Conservation (phyloP, 202 grass and related monocot species). For the Dendrocalamus latiflorus region DNA sequence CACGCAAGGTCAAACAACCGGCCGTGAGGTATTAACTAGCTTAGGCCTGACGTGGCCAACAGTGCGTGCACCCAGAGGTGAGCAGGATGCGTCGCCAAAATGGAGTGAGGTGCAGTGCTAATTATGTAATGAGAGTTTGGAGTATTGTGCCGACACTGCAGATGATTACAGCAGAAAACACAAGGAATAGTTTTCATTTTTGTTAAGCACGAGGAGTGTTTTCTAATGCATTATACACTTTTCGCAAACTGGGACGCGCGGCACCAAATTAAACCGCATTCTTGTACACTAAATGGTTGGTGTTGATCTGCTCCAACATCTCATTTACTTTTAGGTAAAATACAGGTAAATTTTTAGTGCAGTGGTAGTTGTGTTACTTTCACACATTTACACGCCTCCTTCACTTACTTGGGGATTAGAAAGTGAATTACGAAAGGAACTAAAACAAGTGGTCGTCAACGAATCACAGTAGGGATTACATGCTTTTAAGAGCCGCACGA, state of each 20-base stretch:
- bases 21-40: neutral
- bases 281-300: neutral
- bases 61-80: neutral
- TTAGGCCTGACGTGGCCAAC: slow-evolving; percentile 5
- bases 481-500: slow-evolving; percentile 30
- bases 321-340: neutral
- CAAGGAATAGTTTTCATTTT: neutral
- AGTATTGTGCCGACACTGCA: neutral
- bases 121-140: neutral
- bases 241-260: neutral
- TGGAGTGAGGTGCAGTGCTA: neutral
- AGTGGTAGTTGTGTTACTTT: slow-evolving; percentile 7
- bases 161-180: neutral
- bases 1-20: neutral
- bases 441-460: neutral
- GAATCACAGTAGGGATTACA: neutral
- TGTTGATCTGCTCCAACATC: neutral
- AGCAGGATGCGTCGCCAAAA: neutral
- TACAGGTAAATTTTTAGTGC: neutral
- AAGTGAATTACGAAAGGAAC: slow-evolving; percentile 1
- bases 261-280: neutral
- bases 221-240: neutral
- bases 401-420: neutral
- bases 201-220: neutral
- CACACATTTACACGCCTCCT: neutral